A percentile compares a stretch with the other conserved stretches of the same genome.
Conservation (phyloP, 352 stramenopile genomes). For the Globisporangium parvum region DNA sequence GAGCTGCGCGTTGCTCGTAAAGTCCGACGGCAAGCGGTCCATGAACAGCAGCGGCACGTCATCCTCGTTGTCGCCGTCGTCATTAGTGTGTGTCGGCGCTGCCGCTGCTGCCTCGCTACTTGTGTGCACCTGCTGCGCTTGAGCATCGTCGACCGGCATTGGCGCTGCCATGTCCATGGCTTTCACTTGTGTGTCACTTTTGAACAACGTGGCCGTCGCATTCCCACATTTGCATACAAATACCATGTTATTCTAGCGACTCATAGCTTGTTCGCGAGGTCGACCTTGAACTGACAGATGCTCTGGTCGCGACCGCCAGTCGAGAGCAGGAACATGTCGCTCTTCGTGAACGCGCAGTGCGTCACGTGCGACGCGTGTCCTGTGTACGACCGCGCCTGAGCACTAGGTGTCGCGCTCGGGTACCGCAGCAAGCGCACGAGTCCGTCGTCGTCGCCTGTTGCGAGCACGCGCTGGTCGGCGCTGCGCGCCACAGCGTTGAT, state of each 20-base stretch:
- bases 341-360: conserved; percentile 53
- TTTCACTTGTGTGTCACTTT: too few relatives aligned
- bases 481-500: conserved; percentile 52
- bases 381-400: conserved; percentile 18
- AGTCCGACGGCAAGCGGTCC: conserved; percentile 54
- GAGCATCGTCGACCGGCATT: too few relatives aligned
- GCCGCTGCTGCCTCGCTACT: neutral
- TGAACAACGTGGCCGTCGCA: too few relatives aligned
- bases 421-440: conserved; percentile 67
- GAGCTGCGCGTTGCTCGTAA: conserved; percentile 60
- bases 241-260: too few relatives aligned
- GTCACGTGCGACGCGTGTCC: conserved; percentile 75
- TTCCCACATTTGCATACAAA: too few relatives aligned
- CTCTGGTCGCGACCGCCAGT: conserved; percentile 65
- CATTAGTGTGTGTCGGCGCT: neutral
- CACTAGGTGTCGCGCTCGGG: conserved; percentile 17
- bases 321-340: conserved; percentile 69
- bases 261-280: too few relatives aligned
- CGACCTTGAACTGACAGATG: conserved; percentile 70
- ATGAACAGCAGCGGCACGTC: conserved; percentile 81
- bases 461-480: conserved; percentile 30
- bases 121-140: too few relatives aligned
- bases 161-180: too few relatives aligned
- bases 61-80: conserved; percentile 24
- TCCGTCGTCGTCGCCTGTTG: conserved; percentile 53